Evolutionary conservation across 208 protist species (phyloP), one percentile per base, ranked within the genome.

Genomic region (Wallacemonas sp.): DNA sequence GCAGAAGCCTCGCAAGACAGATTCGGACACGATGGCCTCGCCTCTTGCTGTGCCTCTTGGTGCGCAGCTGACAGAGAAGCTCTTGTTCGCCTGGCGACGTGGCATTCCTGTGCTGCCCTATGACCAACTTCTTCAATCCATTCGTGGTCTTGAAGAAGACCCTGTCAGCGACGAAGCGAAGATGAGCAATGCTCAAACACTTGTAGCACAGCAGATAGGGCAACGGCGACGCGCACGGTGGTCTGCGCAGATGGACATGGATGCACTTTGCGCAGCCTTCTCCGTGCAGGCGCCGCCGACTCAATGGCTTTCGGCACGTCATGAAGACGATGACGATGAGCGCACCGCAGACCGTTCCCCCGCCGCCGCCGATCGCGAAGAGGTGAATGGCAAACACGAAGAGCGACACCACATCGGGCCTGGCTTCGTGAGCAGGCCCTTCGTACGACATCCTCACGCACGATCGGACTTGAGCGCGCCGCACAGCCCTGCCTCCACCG

Each of bases 101-200:
- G 82, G 78, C 36, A 80, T 94, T 38, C 84, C 88, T 38, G 76
- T 94, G 2, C 72, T 91, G 22, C 74, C 86, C 30, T 88, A 86
- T 63, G 61, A 71, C 9, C 70, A 74, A 9, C 68, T 94, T 21
- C 69, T 94, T 39, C 24, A 39, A 22, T 9, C 51, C 2, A n/a
- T 38, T 3, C 19, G 33, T 15, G 49, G 51, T 21, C 28, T 58
- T 8, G 51, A 58, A 9, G 28, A 58, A 3, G 24, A 34, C 11
- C n/a, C n/a, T n/a, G n/a, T n/a, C n/a, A n/a, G n/a, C n/a, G n/a
- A n/a, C n/a, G n/a, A n/a, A n/a, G n/a, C n/a, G n/a, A n/a, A n/a
- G n/a, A n/a, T n/a, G n/a, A n/a, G n/a, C n/a, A n/a, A n/a, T n/a
- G n/a, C n/a, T n/a, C n/a, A n/a, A n/a, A n/a, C n/a, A n/a, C n/a